Evolutionary conservation across 169 alveolate species (phyloP), one percentile per base, ranked within the genome.

Genomic region (Plasmodium fragile): DNA sequence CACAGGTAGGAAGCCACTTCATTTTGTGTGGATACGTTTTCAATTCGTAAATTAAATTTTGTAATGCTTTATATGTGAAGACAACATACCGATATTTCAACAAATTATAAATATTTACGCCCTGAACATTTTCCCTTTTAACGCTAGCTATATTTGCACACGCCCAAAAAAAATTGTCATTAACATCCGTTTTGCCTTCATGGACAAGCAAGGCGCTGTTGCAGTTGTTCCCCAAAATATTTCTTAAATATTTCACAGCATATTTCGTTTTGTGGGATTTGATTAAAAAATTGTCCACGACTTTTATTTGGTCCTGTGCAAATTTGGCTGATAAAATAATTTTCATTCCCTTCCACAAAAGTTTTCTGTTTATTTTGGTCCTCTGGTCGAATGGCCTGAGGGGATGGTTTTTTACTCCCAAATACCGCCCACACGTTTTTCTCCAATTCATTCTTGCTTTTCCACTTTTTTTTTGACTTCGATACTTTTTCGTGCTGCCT

Each of bases 111-210:
- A 94, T 97, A 49, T 95, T 94, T 80, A 97, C 95, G 0, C 98
- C 98, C 93, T 97, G 98, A 4, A 97, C 98, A 72, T 96, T 94
- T 52, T 96, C 97, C 32, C 97, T 92, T 36, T 97, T 77, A 7
- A 97, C 97, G 52, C 97, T 97, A 11, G 98, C 96, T 43, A 97
- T 97, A 84, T 97, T 97, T 28, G 98, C 98, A 39, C 97, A 95
- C 2, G 98, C 96, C 98, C 98, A 97, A 43, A 97, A 94, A 95
- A 97, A 97, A 90, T 97, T 95, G 22, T 97, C 98, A 92, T 97
- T 97, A 32, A 97, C 96, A 85, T 97, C 98, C 0, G 94, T 81
- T 69, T 82, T 80, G 2, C 98, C 98, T 41, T 95, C 97, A 81
- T 96, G 97, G 8, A 96, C 98, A 69, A 96, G 92, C 73, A 97